A percentile compares a stretch with the other conserved stretches of the same genome.
Conservation (phyloP, 306 rosid genomes). For the Medicago ruthenica region DNA sequence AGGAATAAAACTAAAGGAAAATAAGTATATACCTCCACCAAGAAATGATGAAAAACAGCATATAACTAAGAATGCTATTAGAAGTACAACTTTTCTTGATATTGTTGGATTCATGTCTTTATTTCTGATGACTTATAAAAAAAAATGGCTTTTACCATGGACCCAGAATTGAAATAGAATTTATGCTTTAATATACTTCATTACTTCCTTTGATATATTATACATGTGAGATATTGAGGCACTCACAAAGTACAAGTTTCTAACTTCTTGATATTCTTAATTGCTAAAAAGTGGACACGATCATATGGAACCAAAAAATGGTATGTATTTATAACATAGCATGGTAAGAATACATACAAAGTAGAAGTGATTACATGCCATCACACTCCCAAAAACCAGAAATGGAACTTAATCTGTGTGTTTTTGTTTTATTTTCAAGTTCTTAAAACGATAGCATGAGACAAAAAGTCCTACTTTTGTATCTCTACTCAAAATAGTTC, state of each 20-base stretch:
- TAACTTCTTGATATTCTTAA: not conserved
- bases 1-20: not conserved
- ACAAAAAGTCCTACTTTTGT: not conserved
- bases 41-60: slow-evolving; percentile 33
- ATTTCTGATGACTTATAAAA: not conserved
- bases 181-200: not conserved
- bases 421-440: slow-evolving; percentile 14
- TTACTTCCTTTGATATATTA: not conserved
- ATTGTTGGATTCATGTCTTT: slow-evolving; percentile 31
- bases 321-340: no score
- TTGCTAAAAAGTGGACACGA: no score
- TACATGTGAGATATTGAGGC: not conserved
- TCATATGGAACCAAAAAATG: no score
- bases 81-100: slow-evolving; percentile 21
- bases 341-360: not conserved
- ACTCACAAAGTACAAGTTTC: slow-evolving; percentile 3
- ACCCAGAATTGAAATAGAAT: not conserved
- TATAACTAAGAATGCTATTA: slow-evolving; percentile 34
- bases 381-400: slow-evolving; percentile 30
- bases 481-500: not conserved
- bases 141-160: not conserved
- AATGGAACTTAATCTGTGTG: slow-evolving; percentile 24
- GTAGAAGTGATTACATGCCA: not conserved
- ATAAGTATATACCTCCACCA: slow-evolving; percentile 28
- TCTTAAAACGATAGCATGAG: not conserved